These are phyloP conservation scores for Spirogloea muscicola DNA, from an alignment of 139 green algal genomes.

Conservation along the genomic window DNA sequence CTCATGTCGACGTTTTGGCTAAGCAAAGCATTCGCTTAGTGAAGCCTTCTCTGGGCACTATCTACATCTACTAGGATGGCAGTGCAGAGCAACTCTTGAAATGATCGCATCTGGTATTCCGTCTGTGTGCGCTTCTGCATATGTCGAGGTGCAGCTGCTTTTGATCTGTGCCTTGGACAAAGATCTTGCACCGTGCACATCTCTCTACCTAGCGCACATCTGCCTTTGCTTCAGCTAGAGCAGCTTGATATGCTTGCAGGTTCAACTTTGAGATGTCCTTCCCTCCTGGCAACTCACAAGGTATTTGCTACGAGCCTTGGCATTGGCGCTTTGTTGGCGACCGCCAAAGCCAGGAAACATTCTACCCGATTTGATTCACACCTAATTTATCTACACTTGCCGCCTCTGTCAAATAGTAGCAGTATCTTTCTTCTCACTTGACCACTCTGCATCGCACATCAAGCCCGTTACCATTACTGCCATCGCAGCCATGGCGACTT, in stretches of 20 bases:
- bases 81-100: neutral
- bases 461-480: too few relatives aligned
- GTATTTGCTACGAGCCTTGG: conserved; percentile 53
- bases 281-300: conserved; percentile 39
- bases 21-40: neutral
- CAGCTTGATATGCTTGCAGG: neutral
- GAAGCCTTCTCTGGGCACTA: neutral
- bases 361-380: too few relatives aligned
- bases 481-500: too few relatives aligned
- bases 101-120: too few relatives aligned
- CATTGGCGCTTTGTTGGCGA: conserved; percentile 55
- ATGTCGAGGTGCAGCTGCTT: neutral
- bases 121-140: neutral
- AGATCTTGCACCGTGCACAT: too few relatives aligned
- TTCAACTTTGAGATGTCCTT: conserved; percentile 60
- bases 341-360: conserved; percentile 38
- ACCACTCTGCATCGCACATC: too few relatives aligned
- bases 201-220: neutral
- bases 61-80: neutral
- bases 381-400: too few relatives aligned
- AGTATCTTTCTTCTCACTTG: too few relatives aligned
- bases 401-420: too few relatives aligned
- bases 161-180: too few relatives aligned
- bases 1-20: neutral
- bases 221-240: neutral